phyloP scores from a whole-genome alignment of 148 eudicot species.

The Fagopyrum esculentum region DNA sequence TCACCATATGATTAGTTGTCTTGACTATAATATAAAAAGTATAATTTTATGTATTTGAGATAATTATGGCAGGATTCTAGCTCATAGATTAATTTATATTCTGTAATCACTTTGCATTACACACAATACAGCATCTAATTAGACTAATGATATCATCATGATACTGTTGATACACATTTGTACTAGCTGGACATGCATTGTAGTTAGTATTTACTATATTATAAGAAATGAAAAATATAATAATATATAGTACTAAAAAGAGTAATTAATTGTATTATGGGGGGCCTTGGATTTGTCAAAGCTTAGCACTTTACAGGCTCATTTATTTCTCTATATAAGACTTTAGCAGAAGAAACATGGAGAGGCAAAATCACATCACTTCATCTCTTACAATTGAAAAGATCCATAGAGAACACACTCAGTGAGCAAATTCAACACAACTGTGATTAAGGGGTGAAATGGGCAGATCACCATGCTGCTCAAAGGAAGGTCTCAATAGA shows the following conservation, averaged over 20 bases:
- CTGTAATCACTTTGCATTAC: neutral
- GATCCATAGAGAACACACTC: neutral
- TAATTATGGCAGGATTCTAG: no score
- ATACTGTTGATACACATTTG: neutral
- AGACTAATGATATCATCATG: neutral
- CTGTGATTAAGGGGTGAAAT: neutral
- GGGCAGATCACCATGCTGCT: slow-evolving; percentile 12
- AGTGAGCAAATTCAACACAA: neutral
- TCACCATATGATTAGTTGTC: no score
- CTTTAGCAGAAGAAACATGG: neutral
- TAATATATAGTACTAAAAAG: neutral
- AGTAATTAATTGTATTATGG: neutral
- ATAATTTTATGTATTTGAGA: no score
- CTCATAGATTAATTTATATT: neutral
- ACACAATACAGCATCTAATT: neutral
- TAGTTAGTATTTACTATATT: neutral
- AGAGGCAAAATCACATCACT: neutral
- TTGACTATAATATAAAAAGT: no score
- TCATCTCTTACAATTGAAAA: neutral
- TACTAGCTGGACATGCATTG: neutral
- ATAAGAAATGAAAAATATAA: neutral
- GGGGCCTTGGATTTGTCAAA: slow-evolving; percentile 2
- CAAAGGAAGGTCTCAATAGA: slow-evolving; percentile 10
- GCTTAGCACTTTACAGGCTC: neutral
- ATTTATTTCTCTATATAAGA: slow-evolving; percentile 5